Evolutionary conservation across 2,329 filamentous ascomycete species (phyloP).

Genomic region (Ceratocystis cubensis): DNA sequence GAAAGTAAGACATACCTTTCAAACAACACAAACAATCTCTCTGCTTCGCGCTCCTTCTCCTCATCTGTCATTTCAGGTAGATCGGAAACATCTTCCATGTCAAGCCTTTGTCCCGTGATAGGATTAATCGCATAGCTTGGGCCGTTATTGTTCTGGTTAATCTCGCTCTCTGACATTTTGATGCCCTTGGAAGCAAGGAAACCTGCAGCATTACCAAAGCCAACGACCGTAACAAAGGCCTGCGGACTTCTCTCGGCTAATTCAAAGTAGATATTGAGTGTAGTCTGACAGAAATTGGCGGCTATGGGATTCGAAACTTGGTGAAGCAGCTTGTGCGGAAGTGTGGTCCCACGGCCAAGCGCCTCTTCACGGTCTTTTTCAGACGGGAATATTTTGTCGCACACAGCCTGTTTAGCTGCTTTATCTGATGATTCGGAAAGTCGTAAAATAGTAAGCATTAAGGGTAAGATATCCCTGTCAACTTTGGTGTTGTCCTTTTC

Average conservation of each 20-base stretch:
- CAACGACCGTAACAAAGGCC: constrained; percentile 78
- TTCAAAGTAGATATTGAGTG: constrained; percentile 73
- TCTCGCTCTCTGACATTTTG: constrained; percentile 21
- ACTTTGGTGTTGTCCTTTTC: constrained; percentile 18
- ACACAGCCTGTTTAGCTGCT: constrained; percentile 44
- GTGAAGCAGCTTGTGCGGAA: constrained; percentile 64
- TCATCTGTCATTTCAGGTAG: constrained; percentile 70
- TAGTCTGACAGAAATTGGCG: constrained; percentile 58
- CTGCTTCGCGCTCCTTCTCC: constrained; percentile 85
- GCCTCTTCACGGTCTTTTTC: constrained; percentile 63
- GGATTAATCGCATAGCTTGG: constrained; percentile 54
- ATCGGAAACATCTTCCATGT: constrained; percentile 48
- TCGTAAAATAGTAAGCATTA: constrained; percentile 20
- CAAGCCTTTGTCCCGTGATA: constrained; percentile 71
- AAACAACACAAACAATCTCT: constrained; percentile 79
- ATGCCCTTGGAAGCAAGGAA: constrained; percentile 53
- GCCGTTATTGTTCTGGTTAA: constrained; percentile 14
- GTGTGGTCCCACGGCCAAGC: constrained; percentile 59
- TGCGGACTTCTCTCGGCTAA: constrained; percentile 69
- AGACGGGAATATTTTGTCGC: constrained; percentile 58
- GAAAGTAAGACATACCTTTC: constrained; percentile 47
- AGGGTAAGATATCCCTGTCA: constrained; percentile 17
- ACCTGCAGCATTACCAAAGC: constrained; percentile 86
- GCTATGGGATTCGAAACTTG: constrained; percentile 63
- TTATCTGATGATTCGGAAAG: constrained; percentile 20